A percentile compares a stretch with the other conserved stretches of the same genome.
Conservation (phyloP, 306 rosid species). For the Coriaria nepalensis region DNA sequence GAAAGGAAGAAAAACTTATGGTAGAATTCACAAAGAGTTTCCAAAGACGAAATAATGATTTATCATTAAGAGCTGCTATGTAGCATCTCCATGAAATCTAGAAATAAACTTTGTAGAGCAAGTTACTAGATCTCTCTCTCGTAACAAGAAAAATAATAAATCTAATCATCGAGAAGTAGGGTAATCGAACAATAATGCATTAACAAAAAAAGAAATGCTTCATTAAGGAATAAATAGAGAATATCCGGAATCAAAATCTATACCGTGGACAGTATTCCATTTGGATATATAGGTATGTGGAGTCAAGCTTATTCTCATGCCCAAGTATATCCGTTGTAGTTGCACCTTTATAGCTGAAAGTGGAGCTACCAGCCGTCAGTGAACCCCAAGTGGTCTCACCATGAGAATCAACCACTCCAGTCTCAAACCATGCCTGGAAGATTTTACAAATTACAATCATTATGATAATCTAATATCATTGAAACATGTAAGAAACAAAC, state of each 20-base stretch:
- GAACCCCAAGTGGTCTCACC: slow-evolving; percentile 56
- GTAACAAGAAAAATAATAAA: too few species aligned
- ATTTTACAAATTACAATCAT: slow-evolving; percentile 21
- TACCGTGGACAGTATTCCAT: slow-evolving; percentile 97
- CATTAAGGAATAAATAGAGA: slow-evolving; percentile 12
- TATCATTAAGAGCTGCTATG: not conserved
- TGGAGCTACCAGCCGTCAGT: slow-evolving; percentile 50
- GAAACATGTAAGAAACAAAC: too few species aligned
- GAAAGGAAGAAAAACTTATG: too few species aligned
- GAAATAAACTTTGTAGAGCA: too few species aligned
- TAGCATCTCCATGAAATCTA: too few species aligned
- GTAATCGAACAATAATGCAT: slow-evolving; percentile 4
- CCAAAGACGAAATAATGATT: slow-evolving; percentile 1
- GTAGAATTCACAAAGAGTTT: too few species aligned
- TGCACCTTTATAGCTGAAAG: slow-evolving; percentile 41
- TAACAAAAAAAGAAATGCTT: too few species aligned
- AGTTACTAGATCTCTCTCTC: too few species aligned
- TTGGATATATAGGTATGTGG: slow-evolving; percentile 87
- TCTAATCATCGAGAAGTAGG: too few species aligned
- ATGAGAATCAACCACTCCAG: slow-evolving; percentile 49
- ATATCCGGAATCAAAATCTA: slow-evolving; percentile 12
- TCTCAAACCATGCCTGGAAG: slow-evolving; percentile 95
- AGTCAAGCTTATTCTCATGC: slow-evolving; percentile 60
- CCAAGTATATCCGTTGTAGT: slow-evolving; percentile 40
- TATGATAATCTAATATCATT: slow-evolving; percentile 12